A percentile compares a stretch with the other conserved stretches of the same genome.
Evolutionary conservation across 176 grass and related monocot species (phyloP).

Genomic region (Oryza longistaminata): DNA sequence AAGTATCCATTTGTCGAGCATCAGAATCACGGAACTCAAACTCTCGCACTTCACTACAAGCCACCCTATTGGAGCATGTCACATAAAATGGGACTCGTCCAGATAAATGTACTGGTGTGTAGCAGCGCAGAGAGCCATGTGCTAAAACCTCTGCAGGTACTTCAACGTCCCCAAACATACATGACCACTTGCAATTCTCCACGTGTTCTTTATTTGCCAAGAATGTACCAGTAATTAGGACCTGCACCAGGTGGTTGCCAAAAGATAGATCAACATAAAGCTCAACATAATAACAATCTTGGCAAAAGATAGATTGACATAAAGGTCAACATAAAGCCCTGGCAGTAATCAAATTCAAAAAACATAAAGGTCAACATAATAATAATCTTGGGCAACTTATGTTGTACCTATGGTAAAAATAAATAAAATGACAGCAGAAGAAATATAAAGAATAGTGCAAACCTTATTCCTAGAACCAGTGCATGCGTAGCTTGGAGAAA

Average conservation of each 20-base stretch:
- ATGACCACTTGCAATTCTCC: slow-evolving; percentile 89
- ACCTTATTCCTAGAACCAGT: slow-evolving; percentile 69
- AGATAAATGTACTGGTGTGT: slow-evolving; percentile 68
- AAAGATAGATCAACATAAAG: slow-evolving; percentile 18
- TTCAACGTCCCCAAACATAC: slow-evolving; percentile 98
- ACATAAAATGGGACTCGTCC: slow-evolving; percentile 92
- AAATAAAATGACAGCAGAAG: background rate
- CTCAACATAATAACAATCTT: slow-evolving; percentile 12
- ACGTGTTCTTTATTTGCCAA: slow-evolving; percentile 82
- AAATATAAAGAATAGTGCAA: slow-evolving; percentile 7
- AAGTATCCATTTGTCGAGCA: slow-evolving; percentile 54
- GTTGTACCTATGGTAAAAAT: background rate
- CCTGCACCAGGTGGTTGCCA: slow-evolving; percentile 46
- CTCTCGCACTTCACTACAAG: slow-evolving; percentile 96
- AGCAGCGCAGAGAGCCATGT: slow-evolving; percentile 82
- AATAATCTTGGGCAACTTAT: background rate
- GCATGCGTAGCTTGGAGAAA: slow-evolving; percentile 83
- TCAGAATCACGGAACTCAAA: slow-evolving; percentile 75
- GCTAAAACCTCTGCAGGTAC: slow-evolving; percentile 76
- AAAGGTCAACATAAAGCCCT: background rate
- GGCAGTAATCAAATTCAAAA: too few species aligned
- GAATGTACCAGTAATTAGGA: slow-evolving; percentile 92
- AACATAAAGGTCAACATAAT: background rate
- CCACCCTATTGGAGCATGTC: slow-evolving; percentile 91
- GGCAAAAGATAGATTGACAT: slow-evolving; percentile 3